phyloP scores from a whole-genome alignment of 768 basidiomycete species.

The Xerocomellus intermedius region DNA sequence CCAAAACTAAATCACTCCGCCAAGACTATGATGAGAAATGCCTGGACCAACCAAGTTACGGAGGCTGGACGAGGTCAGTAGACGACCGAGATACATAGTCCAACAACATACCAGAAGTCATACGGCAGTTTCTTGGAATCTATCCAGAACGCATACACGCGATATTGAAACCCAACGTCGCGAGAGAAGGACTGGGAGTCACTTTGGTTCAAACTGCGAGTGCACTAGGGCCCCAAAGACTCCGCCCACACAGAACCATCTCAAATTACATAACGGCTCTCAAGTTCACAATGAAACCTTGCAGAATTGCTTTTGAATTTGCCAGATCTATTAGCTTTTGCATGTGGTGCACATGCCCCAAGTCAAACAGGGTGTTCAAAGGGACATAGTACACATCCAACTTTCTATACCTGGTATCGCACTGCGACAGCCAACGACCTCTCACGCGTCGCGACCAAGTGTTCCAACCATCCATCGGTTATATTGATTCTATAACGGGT shows the following conservation, averaged over 20 bases:
- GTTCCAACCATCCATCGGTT: not conserved
- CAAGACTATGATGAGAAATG: not conserved
- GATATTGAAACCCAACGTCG: not conserved
- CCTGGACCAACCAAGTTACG: conserved; percentile 26
- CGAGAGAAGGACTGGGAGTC: not conserved
- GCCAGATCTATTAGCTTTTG: not conserved
- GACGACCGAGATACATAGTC: not conserved
- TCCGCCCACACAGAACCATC: not conserved
- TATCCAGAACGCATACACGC: not conserved
- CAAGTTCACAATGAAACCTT: not conserved
- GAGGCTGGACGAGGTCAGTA: conserved; percentile 7
- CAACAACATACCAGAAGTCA: conserved; percentile 17
- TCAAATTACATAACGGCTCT: not conserved
- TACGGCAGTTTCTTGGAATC: not conserved
- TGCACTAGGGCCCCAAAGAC: not conserved
- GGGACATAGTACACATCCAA: conserved; percentile 6
- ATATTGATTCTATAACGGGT: conserved; percentile 26
- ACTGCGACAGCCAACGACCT: not conserved
- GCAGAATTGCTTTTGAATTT: too few relatives aligned
- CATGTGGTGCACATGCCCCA: not conserved
- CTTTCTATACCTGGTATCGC: conserved; percentile 11
- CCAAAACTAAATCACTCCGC: not conserved
- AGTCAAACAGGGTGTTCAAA: not conserved
- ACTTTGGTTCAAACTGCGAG: too few relatives aligned
- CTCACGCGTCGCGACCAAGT: not conserved